A percentile compares a stretch with the other conserved stretches of the same genome.
Evolutionary conservation across 2,329 filamentous ascomycete species (phyloP).

Genomic region (Ceratocystis smalleyi): DNA sequence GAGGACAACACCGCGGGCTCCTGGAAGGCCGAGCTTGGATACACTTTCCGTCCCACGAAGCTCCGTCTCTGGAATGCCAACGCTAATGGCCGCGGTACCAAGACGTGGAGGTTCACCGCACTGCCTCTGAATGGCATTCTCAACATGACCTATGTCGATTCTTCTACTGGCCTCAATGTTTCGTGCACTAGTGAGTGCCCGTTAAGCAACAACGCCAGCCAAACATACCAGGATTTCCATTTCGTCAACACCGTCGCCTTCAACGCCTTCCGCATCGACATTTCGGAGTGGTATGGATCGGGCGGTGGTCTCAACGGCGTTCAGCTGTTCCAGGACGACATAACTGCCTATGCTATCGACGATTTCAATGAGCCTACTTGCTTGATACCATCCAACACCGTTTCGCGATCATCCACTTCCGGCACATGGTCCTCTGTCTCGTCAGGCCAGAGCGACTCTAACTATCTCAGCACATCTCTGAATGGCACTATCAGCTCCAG

Average conservation of each 20-base stretch:
- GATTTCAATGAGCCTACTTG: conserved; percentile 82
- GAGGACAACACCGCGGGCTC: conserved; percentile 59
- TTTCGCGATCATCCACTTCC: conserved; percentile 51
- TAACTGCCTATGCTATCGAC: conserved; percentile 70
- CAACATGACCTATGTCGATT: conserved; percentile 84
- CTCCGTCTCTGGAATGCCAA: conserved; percentile 79
- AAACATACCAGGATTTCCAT: conserved; percentile 70
- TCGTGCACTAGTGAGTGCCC: conserved; percentile 74
- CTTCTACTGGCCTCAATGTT: conserved; percentile 46
- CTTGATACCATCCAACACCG: conserved; percentile 36
- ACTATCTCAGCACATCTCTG: conserved; percentile 54
- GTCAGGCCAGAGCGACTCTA: conserved; percentile 49
- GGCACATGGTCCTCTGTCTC: conserved; percentile 60
- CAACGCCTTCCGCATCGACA: conserved; percentile 70
- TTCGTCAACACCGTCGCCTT: conserved; percentile 84
- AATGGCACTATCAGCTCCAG: conserved; percentile 36
- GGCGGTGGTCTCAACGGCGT: conserved; percentile 78
- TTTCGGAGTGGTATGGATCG: conserved; percentile 71
- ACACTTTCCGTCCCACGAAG: conserved; percentile 74
- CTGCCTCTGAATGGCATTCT: conserved; percentile 82
- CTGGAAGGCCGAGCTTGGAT: conserved; percentile 72
- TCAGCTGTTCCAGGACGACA: conserved; percentile 72
- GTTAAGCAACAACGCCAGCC: conserved; percentile 52
- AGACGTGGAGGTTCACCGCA: conserved; percentile 74
- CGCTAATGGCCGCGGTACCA: conserved; percentile 68